A percentile compares a stretch with the other conserved stretches of the same genome.
Evolutionary conservation across 306 rosid genomes (phyloP).

Genomic region (Prunus mongolica): DNA sequence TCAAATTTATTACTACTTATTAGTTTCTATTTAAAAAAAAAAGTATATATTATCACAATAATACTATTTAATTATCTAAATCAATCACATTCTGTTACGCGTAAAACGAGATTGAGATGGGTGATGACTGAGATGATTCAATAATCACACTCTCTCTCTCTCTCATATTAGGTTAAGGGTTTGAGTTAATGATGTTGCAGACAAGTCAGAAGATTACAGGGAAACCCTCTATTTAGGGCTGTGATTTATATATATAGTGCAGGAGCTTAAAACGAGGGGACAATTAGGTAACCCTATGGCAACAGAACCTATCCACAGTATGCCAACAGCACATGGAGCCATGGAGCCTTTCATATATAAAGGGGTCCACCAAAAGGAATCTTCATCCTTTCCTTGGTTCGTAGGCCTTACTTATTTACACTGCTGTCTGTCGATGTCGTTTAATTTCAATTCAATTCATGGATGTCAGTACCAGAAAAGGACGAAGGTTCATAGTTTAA

Average conservation of each 20-base stretch:
- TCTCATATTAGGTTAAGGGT: neutral
- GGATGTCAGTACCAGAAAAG: conserved; percentile 42
- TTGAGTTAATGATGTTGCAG: neutral
- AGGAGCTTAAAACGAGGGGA: conserved; percentile 46
- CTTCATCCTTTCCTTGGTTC: conserved; percentile 26
- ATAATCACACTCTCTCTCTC: neutral
- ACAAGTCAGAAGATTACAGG: neutral
- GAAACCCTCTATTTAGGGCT: neutral
- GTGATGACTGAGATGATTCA: too few relatives aligned
- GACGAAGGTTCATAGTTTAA: conserved; percentile 14
- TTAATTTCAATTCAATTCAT: conserved; percentile 10
- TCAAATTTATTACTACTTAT: neutral
- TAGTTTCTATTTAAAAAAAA: neutral
- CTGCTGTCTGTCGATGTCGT: neutral
- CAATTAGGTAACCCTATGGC: conserved; percentile 28
- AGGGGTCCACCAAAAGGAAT: conserved; percentile 63
- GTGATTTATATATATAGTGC: conserved; percentile 11
- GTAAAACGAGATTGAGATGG: too few relatives aligned
- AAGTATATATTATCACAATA: too few relatives aligned
- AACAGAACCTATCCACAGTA: conserved; percentile 34
- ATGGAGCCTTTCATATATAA: conserved; percentile 30
- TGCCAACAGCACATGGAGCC: conserved; percentile 69
- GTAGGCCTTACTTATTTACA: neutral
- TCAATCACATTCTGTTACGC: too few relatives aligned
- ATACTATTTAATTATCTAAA: accelerated